These are phyloP conservation scores for Scheffersomyces illinoinensis DNA, from an alignment of 1,139 yeast species.

Conservation along the genomic window DNA sequence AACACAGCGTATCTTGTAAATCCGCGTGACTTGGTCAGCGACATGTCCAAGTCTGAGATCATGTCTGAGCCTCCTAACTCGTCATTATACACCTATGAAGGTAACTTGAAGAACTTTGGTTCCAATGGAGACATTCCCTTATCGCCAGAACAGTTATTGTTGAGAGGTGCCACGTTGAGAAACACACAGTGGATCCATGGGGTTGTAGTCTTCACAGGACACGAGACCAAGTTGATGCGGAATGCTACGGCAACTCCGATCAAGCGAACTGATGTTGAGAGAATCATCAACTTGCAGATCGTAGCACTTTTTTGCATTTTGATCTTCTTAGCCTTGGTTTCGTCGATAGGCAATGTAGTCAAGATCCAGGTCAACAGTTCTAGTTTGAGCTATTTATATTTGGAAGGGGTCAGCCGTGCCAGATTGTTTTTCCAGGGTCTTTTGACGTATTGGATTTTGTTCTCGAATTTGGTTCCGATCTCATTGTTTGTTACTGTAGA, in stretches of 20 bases:
- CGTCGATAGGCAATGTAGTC: slow-evolving; percentile 86
- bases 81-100: slow-evolving; percentile 92
- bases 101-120: slow-evolving; percentile 64
- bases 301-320: slow-evolving; percentile 82
- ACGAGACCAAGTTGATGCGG: slow-evolving; percentile 96
- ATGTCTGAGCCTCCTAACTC: slow-evolving; percentile 93
- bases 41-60: slow-evolving; percentile 41
- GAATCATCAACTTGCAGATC: slow-evolving; percentile 90
- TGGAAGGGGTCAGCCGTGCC: slow-evolving; percentile 70
- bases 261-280: slow-evolving; percentile 94
- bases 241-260: slow-evolving; percentile 99
- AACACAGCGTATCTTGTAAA: slow-evolving; percentile 79
- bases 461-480: slow-evolving; percentile 93
- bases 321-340: slow-evolving; percentile 70
- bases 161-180: slow-evolving; percentile 94
- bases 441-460: slow-evolving; percentile 92
- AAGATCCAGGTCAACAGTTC: slow-evolving; percentile 58
- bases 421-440: slow-evolving; percentile 81
- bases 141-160: slow-evolving; percentile 84
- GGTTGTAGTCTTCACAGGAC: slow-evolving; percentile 92
- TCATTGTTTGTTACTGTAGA: slow-evolving; percentile 95
- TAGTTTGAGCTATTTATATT: slow-evolving; percentile 60
- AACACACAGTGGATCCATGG: slow-evolving; percentile 97
- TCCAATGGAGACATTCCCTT: slow-evolving; percentile 60
- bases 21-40: slow-evolving; percentile 56